Evolutionary conservation across 768 basidiomycete genomes (phyloP), one percentile per base, ranked within the genome.

Genomic region (Ramaria sp.): DNA sequence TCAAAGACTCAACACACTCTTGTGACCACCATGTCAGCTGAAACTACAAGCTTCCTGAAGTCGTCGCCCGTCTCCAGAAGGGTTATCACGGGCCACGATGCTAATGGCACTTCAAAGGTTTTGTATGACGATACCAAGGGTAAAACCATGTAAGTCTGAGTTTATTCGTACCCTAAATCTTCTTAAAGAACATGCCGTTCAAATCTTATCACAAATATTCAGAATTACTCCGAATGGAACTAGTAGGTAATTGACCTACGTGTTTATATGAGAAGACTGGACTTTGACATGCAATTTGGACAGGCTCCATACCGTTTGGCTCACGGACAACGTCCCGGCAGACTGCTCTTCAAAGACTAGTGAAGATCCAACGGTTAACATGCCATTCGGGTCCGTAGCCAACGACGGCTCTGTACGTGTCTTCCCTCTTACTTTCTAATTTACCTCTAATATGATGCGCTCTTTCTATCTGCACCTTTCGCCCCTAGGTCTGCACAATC

Each of bases 101-200:
- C 3, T 12, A 22, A 30, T 45, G 53, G 39, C 4, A 42, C 45
- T 7, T n/a, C 53, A 6, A 42, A 54, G 42, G 42, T 54, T 2
- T 19, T 54, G 19, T 54, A 54, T 34, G 22, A 54, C 30, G 53
- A 54, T 45, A 46, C 38, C 24, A 43, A 54, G 27, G 41, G 30
- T 30, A 13, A 45, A 13, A 10, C 13, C 12, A 15, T 45, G 53
- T 54, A 34, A 27, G 41, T 45, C 5, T 53, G 7, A 20, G 7
- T 24, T 20, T 4, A 49, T 38, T 39, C 34, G n/a, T 13, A 19
- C 34, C 13, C 33, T 5, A 34, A 34, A 11, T 42, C 4, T 5
- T 42, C 41, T 7, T 17, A 42, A 4, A 42, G 11, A 34, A 34
- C 33, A 5, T 37, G 34, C 2, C 13, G 34, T 37, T 37, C 3